Evolutionary conservation across 805 yeast genomes (phyloP).

Genomic region (Debaryomyces tyrocola): DNA sequence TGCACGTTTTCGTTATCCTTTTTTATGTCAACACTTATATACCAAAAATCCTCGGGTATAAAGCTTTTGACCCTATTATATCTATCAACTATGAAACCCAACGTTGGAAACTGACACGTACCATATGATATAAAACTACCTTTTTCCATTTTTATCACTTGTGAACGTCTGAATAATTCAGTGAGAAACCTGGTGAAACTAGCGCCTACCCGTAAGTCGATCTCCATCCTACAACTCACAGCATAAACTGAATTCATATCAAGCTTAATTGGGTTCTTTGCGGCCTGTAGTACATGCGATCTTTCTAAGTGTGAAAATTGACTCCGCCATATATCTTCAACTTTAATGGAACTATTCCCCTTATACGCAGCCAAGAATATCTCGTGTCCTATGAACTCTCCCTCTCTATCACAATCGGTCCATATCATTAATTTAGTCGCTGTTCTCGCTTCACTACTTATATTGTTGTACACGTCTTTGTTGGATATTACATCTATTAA

Average conservation of each 20-base stretch:
- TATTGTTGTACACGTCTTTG: conserved; percentile 61
- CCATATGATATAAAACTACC: conserved; percentile 70
- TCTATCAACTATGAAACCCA: conserved; percentile 94
- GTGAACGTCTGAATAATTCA: conserved; percentile 40
- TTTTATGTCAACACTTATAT: conserved; percentile 52
- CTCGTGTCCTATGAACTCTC: conserved; percentile 89
- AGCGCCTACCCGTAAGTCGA: conserved; percentile 86
- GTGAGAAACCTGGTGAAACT: conserved; percentile 84
- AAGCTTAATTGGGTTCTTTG: conserved; percentile 60
- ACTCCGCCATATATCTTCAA: conserved; percentile 63
- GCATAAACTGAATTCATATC: conserved; percentile 77
- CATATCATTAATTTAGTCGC: conserved; percentile 79
- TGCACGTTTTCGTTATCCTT: conserved; percentile 40
- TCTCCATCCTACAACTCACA: conserved; percentile 79
- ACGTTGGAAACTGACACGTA: conserved; percentile 92
- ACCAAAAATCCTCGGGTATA: conserved; percentile 80
- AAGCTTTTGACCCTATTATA: conserved; percentile 73
- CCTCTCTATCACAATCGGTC: conserved; percentile 99
- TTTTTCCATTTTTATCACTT: conserved; percentile 26
- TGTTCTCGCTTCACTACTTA: conserved; percentile 58
- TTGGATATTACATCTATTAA: conserved; percentile 40
- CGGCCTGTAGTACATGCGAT: conserved; percentile 72
- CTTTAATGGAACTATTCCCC: conserved; percentile 45
- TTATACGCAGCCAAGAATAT: conserved; percentile 67
- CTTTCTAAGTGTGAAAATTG: conserved; percentile 85